Evolutionary conservation across 441 rosid species (phyloP).

Genomic region (Mallotus repandus): DNA sequence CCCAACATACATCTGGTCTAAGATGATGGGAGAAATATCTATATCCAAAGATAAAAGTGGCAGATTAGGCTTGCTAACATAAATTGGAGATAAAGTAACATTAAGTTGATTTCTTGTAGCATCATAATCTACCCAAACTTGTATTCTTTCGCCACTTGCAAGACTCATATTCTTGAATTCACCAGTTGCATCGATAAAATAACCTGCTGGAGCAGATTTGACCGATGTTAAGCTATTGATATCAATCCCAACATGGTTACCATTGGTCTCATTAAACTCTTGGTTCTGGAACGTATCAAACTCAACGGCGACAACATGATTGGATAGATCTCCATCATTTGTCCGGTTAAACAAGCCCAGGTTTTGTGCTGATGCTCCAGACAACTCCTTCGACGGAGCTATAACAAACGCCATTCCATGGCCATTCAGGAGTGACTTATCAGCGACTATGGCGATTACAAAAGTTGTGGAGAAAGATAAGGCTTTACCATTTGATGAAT

Average conservation of each 20-base stretch:
- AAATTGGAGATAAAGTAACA: constrained; percentile 36
- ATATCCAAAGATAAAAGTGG: constrained; percentile 27
- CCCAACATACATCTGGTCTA: constrained; percentile 33
- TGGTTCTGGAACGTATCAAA: constrained; percentile 22
- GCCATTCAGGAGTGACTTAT: constrained; percentile 14
- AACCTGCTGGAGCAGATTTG: constrained; percentile 34
- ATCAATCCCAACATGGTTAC: constrained; percentile 25
- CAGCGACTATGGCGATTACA: constrained; percentile 31
- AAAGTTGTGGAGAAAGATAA: constrained; percentile 38
- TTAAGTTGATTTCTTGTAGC: constrained; percentile 23
- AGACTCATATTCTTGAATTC: constrained; percentile 8
- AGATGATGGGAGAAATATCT: constrained; percentile 15
- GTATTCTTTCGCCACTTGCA: constrained; percentile 35
- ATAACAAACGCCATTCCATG: constrained; percentile 45
- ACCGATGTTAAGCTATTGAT: constrained; percentile 27
- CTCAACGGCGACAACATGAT: constrained; percentile 36
- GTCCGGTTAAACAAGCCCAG: constrained; percentile 29
- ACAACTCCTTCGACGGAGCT: constrained; percentile 32
- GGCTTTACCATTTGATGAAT: constrained; percentile 16
- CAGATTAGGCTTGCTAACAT: constrained; percentile 22
- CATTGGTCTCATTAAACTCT: constrained; percentile 23
- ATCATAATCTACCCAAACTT: constrained; percentile 51
- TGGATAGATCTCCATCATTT: constrained; percentile 27
- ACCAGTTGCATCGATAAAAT: constrained; percentile 22
- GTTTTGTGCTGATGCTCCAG: constrained; percentile 13